These are phyloP conservation scores for Clonostachys rosea DNA, from an alignment of 2,329 filamentous ascomycete species.

Conservation along the genomic window DNA sequence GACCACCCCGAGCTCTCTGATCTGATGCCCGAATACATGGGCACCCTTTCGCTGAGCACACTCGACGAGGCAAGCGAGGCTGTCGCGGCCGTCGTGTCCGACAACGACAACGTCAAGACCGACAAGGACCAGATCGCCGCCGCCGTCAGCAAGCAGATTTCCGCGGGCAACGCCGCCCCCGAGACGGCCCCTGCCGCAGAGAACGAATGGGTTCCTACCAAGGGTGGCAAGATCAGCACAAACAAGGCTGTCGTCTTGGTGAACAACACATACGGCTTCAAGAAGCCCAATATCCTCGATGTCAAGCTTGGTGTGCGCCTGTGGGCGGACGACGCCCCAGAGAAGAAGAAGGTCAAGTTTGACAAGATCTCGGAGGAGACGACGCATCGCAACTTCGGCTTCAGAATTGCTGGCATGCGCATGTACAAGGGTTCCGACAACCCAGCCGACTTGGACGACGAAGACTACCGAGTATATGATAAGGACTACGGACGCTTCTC, in stretches of 20 bases:
- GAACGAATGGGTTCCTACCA: constrained; percentile 40
- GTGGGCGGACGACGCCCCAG: constrained; percentile 71
- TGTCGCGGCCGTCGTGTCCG: constrained; percentile 35
- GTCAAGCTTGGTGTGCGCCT: constrained; percentile 84
- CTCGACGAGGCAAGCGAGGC: constrained; percentile 41
- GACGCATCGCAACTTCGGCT: constrained; percentile 56
- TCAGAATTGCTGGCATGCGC: constrained; percentile 62
- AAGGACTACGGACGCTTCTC: constrained; percentile 55
- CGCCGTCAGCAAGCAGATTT: constrained; percentile 2
- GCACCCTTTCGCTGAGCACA: constrained; percentile 67
- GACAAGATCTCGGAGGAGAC: constrained; percentile 54
- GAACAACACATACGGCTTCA: constrained; percentile 78
- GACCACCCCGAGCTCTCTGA: constrained; percentile 69
- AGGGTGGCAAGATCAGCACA: constrained; percentile 63
- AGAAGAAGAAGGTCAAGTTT: constrained; percentile 55
- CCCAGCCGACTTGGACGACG: constrained; percentile 42
- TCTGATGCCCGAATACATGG: constrained; percentile 82
- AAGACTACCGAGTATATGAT: constrained; percentile 55
- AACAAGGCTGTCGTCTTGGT: constrained; percentile 79
- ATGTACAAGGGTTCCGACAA: constrained; percentile 54
- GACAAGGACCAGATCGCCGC: constrained; percentile 23
- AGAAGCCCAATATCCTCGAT: constrained; percentile 84
- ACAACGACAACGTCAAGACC: constrained; percentile 21
- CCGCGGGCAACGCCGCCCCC: constrained; percentile 2
- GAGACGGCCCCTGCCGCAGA: background rate